Evolutionary conservation across 2,329 filamentous ascomycete genomes (phyloP), one percentile per base, ranked within the genome.

Genomic region (Emergomyces africanus): DNA sequence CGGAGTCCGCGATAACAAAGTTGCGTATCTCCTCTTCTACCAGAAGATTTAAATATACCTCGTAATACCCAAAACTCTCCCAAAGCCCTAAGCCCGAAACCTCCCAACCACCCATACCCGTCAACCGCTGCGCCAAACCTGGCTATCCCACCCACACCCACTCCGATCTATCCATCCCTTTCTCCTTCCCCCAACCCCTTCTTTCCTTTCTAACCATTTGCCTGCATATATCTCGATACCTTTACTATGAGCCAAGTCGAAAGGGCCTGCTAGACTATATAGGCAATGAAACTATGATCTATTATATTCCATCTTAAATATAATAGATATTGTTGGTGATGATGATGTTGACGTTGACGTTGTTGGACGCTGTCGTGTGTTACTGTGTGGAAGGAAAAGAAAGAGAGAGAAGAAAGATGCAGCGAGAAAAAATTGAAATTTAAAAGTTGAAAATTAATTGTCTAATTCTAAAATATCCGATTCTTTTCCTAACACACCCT

Each of bases 21-120:
- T 96, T 60, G 94, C 94, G 3, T 99, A 99, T 75, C 83, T 99
- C 65, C 77, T 99, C 69, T 95, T 99, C 76, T 99, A 99, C 73
- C 87, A 96, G 77, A 84, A 84, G 67, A 82, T 94, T 54, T 58
- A 60, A 46, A 25, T 39, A 18, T 35, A 20, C 51, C 30, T 20
- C 23, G 9, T 48, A 28, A 48, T 28, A 48, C 23, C 20, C 14
- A 12, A 48, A 18, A 15, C 9, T 3, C 23, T 48, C 12, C 23
- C 10, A 10, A 25, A 12, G 2, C 44, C 44, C 12, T 12, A 46
- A 46, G 5, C 10, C 20, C 44, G 20, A 48, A 28, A 5, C 44
- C 10, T 10, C 35, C 23, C 44, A 15, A 3, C 44, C 6, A 28
- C 23, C 23, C 44, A 28, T n/a, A 28, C 23, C 44, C 23, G 12